A percentile compares a stretch with the other conserved stretches of the same genome.
Conservation (phyloP, 1,284 basidiomycete genomes). For the Hemileccinum hortonii region DNA sequence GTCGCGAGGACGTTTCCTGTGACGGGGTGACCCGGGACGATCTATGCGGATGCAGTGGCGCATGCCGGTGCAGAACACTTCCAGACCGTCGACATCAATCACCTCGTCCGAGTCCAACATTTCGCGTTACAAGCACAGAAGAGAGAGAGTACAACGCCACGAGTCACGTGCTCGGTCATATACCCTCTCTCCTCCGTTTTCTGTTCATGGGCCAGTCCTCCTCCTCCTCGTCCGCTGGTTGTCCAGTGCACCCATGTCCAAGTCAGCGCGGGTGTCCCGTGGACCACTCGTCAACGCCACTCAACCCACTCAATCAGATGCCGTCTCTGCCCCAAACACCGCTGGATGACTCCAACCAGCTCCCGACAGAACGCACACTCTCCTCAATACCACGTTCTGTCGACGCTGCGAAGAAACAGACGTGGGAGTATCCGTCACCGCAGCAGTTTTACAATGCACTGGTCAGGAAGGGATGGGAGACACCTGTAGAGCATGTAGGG, state of each 20-base stretch:
- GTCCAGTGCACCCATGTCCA: constrained; percentile 21
- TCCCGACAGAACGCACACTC: constrained; percentile 75
- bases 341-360: constrained; percentile 54
- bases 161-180: constrained; percentile 3
- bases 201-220: constrained; percentile 29
- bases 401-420: constrained; percentile 19
- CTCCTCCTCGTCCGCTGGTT: constrained; percentile 5
- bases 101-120: constrained; percentile 19
- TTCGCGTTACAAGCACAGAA: too few relatives aligned
- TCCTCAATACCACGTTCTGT: constrained; percentile 86
- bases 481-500: constrained; percentile 94
- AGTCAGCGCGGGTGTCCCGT: constrained; percentile 43
- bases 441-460: constrained; percentile 99
- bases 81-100: constrained; percentile 30
- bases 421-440: constrained; percentile 97
- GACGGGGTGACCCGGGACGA: constrained; percentile 9
- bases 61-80: constrained; percentile 21
- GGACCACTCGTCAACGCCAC: constrained; percentile 39
- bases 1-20: constrained; percentile 11
- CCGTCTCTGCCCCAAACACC: constrained; percentile 75
- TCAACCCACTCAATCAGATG: constrained; percentile 91
- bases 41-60: constrained; percentile 19
- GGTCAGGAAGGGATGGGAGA: constrained; percentile 96
- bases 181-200: background rate
- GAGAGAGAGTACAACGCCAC: background rate